phyloP scores from a whole-genome alignment of 1,284 basidiomycete genomes.

The Malassezia vespertilionis region DNA sequence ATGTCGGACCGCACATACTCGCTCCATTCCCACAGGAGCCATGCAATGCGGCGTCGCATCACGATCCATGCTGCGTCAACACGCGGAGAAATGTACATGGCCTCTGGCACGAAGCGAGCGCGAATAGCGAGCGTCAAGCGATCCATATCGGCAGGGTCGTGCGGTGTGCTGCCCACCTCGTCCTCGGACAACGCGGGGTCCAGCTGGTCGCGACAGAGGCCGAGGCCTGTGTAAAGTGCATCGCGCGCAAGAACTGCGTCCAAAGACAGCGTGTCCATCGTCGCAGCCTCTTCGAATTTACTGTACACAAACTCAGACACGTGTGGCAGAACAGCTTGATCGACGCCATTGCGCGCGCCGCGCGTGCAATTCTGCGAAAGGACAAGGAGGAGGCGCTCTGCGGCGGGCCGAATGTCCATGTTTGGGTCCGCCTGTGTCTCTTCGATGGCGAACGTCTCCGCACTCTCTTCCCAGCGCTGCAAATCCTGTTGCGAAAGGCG shows the following conservation, averaged over 20 bases:
- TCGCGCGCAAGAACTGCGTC: conserved; percentile 33
- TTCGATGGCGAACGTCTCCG: conserved; percentile 37
- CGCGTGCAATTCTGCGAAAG: conserved; percentile 28
- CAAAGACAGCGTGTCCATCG: conserved; percentile 15
- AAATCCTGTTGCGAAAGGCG: conserved; percentile 33
- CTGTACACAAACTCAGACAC: conserved; percentile 36
- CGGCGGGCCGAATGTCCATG: conserved; percentile 41
- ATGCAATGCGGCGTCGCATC: conserved; percentile 32
- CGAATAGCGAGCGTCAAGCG: conserved; percentile 28
- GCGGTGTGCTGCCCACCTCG: conserved; percentile 1
- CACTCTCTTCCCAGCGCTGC: conserved; percentile 32
- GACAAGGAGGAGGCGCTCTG: conserved; percentile 34
- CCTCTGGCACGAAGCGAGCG: conserved; percentile 32
- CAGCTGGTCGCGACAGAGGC: conserved; percentile 31
- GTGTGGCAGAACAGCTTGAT: background rate
- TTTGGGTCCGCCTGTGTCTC: conserved; percentile 35
- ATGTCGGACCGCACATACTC: conserved; percentile 28
- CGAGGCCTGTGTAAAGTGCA: conserved; percentile 38
- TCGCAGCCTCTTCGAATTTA: conserved; percentile 22
- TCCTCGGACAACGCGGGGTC: conserved; percentile 18
- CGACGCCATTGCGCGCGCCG: conserved; percentile 13
- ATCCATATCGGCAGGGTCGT: conserved; percentile 14
- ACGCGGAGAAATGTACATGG: conserved; percentile 15
- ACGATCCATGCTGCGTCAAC: conserved; percentile 29
- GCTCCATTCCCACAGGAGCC: conserved; percentile 41